Percentiles rank a stretch among this genome's conserved stretches.
Evolutionary conservation across 2,329 filamentous ascomycete genomes (phyloP).

Genomic region (Aspergillus udagawae): DNA sequence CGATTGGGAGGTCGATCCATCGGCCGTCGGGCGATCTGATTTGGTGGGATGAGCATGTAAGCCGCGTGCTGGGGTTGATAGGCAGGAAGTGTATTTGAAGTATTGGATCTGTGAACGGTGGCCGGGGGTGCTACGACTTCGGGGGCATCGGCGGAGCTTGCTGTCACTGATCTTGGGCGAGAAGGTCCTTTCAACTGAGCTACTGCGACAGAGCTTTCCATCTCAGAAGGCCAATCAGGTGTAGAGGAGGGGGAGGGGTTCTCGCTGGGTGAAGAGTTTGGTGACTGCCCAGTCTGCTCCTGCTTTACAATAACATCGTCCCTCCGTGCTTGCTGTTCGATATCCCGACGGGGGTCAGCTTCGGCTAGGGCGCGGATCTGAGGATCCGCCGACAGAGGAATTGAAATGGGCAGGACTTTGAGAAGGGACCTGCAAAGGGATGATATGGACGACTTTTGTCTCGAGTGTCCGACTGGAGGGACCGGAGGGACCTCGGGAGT

Average conservation of each 20-base stretch:
- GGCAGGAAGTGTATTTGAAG: constrained; percentile 15
- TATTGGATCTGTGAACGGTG: constrained; percentile 24
- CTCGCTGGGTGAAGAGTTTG: neutral
- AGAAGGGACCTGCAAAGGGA: constrained; percentile 32
- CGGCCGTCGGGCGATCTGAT: constrained; percentile 5
- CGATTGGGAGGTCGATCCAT: constrained; percentile 7
- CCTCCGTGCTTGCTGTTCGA: constrained; percentile 24
- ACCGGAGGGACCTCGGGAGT: constrained; percentile 19
- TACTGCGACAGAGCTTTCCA: neutral
- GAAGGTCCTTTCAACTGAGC: neutral
- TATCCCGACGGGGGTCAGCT: constrained; percentile 20
- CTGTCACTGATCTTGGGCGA: constrained; percentile 25
- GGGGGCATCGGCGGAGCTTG: constrained; percentile 33
- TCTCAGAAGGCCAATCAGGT: neutral
- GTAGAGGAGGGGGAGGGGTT: neutral
- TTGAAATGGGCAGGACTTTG: constrained; percentile 24
- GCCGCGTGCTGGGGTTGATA: constrained; percentile 26
- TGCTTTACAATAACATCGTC: neutral
- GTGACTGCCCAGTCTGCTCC: neutral
- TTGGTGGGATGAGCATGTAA: constrained; percentile 17
- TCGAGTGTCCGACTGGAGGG: constrained; percentile 19
- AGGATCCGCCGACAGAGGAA: constrained; percentile 33
- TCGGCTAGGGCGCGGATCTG: constrained; percentile 34
- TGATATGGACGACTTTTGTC: constrained; percentile 33
- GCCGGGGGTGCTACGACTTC: constrained; percentile 27